phyloP scores from a whole-genome alignment of 1,284 basidiomycete species.

The Boletus semigastroideus region DNA sequence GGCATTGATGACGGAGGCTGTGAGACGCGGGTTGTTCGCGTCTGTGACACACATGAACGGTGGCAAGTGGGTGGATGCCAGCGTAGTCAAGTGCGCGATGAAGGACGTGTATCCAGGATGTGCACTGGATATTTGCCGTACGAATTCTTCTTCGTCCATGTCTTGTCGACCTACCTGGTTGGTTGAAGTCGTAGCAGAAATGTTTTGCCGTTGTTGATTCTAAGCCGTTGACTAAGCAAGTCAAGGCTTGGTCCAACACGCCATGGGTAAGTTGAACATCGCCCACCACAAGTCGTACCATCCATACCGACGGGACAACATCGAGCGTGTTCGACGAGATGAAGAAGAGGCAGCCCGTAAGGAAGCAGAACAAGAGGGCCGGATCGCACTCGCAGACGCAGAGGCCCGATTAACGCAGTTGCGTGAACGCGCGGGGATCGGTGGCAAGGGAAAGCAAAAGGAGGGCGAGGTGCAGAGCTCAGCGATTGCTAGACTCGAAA shows the following conservation, averaged over 20 bases:
- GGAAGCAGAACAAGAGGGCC: slow-evolving; percentile 66
- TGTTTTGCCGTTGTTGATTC: slow-evolving; percentile 17
- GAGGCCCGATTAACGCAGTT: slow-evolving; percentile 74
- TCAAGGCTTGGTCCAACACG: background rate
- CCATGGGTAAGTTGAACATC: slow-evolving; percentile 81
- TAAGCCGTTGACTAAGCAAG: slow-evolving; percentile 14
- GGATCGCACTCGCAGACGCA: slow-evolving; percentile 73
- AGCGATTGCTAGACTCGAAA: slow-evolving; percentile 19
- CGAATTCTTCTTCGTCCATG: slow-evolving; percentile 20
- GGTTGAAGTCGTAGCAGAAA: too few relatives aligned
- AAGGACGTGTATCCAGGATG: slow-evolving; percentile 37
- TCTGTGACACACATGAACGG: slow-evolving; percentile 75
- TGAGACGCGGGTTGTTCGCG: slow-evolving; percentile 47
- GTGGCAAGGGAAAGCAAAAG: slow-evolving; percentile 40
- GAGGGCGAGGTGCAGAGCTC: slow-evolving; percentile 35
- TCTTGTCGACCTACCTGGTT: too few relatives aligned
- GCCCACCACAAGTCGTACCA: slow-evolving; percentile 91
- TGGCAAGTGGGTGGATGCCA: slow-evolving; percentile 54
- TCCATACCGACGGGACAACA: slow-evolving; percentile 81
- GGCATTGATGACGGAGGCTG: slow-evolving; percentile 41
- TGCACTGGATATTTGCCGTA: slow-evolving; percentile 7
- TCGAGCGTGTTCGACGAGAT: slow-evolving; percentile 74
- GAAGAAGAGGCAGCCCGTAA: slow-evolving; percentile 74
- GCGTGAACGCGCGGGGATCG: slow-evolving; percentile 55
- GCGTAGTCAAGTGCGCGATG: slow-evolving; percentile 41